Base-by-base conservation (phyloP, 495 filamentous ascomycete species). In the Tuber borchii region DNA sequence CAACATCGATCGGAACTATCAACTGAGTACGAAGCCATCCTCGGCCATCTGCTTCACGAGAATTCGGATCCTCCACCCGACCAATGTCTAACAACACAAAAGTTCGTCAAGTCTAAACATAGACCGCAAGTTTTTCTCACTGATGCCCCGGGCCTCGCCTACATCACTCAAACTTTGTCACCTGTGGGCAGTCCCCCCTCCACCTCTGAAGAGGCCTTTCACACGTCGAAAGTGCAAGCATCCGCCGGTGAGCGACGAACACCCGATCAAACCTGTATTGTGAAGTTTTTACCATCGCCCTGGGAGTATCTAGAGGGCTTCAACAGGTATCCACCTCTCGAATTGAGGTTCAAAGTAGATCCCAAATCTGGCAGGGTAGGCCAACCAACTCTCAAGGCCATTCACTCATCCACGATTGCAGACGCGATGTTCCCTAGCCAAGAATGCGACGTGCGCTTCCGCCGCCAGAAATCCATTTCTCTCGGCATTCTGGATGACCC, bases 401-500 rank as follows among this genome's bases (percentile, higher is more conserved):
- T 81, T 42, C 71, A 80, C 26, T 78, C 76, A 12, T 74, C 82
- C 34, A 79, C 73, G 12, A 46, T 79, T 9, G 81, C 73, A 48
- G 81, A 83, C 46, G 26, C 81, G 17, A 73, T 83, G 68, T 70
- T 83, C 56, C 81, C 81, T 34, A 72, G 74, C 31, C 70, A 69
- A 65, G 69, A 75, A 34, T 83, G 81, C 51, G 81, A 83, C 70
- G 56, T 83, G 10, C 72, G 81, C 17, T 83, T 83, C 74, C 56
- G 71, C 14, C 74, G 76, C 31, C 77, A 73, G 26, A 44, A 72
- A 26, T 73, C 72, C 2, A 71, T 77, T 14, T 75, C 75, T 22
- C 65, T 77, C 19, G 51, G 48, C 22, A 34, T 46, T 39, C 45
- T 73, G 19, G 71, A 56, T 17, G 43, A 46, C 20, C 42, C 37